A percentile compares a stretch with the other conserved stretches of the same genome.
Evolutionary conservation across 2,329 filamentous ascomycete species (phyloP).

Genomic region (Microascus cirrosus): DNA sequence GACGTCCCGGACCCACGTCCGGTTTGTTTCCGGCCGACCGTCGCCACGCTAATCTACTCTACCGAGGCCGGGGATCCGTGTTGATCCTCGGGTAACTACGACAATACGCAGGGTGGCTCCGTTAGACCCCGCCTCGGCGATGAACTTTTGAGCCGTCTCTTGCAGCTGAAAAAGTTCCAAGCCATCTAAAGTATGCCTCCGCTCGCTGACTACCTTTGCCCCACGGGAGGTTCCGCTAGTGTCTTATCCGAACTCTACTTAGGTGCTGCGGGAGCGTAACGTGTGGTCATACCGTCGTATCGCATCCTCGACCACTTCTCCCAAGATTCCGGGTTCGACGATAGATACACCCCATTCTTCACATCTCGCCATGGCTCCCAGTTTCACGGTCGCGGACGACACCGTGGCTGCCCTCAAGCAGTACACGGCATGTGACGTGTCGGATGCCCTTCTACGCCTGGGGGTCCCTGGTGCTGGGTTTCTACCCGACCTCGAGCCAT

Average conservation of each 20-base stretch:
- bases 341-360: background rate
- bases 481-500: slow-evolving; percentile 42
- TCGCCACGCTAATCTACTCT: background rate
- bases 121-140: background rate
- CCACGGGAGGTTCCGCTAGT: background rate
- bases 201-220: background rate
- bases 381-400: slow-evolving; percentile 6
- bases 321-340: background rate
- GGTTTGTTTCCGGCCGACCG: background rate
- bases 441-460: slow-evolving; percentile 62
- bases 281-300: background rate
- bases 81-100: slow-evolving; percentile 3
- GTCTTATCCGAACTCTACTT: background rate
- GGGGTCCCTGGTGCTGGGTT: slow-evolving; percentile 56
- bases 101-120: background rate
- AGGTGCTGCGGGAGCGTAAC: background rate
- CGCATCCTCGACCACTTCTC: background rate
- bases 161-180: background rate
- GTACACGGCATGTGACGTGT: slow-evolving; percentile 47
- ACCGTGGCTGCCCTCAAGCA: slow-evolving; percentile 17
- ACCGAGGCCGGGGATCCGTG: background rate
- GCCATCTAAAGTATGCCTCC: background rate
- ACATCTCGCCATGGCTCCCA: background rate
- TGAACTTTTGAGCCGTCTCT: background rate
- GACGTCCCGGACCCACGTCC: background rate